Conservation (phyloP, 2,329 filamentous ascomycete genomes). For the Magnaporthiopsis rhizophila region DNA sequence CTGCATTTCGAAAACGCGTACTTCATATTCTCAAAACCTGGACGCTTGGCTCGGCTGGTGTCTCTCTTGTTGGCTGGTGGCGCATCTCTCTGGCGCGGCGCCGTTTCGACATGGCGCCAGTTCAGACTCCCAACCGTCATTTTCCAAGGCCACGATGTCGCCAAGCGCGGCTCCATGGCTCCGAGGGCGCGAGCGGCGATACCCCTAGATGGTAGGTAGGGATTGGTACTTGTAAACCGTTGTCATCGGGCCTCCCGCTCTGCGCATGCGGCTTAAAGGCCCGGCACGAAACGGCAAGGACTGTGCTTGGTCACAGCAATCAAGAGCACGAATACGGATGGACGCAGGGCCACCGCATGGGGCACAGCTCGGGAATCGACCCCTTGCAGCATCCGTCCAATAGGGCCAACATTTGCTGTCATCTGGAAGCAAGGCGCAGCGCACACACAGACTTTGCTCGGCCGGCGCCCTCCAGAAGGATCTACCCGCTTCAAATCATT, state of each 20-base stretch:
- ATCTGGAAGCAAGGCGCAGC: neutral
- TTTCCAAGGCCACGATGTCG: neutral
- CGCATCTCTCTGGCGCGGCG: no score
- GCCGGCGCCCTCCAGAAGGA: neutral
- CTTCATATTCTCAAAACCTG: neutral
- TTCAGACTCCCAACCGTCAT: no score
- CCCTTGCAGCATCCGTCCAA: neutral
- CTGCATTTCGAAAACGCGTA: neutral
- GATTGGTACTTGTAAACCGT: no score
- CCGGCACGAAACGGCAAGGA: no score
- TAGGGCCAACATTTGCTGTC: neutral
- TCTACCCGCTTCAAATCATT: neutral
- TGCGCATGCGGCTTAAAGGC: no score
- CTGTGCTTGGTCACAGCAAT: no score
- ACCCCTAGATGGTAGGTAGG: no score
- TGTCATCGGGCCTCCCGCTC: no score
- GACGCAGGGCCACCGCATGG: neutral
- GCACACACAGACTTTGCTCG: neutral
- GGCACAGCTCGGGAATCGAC: no score
- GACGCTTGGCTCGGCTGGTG: no score
- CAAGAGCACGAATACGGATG: neutral
- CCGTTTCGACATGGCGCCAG: neutral
- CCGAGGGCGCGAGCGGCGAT: no score
- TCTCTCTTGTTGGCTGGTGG: no score
- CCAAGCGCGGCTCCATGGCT: neutral